These are phyloP conservation scores for Melampsora americana DNA, from an alignment of 1,284 basidiomycete species.

Conservation along the genomic window DNA sequence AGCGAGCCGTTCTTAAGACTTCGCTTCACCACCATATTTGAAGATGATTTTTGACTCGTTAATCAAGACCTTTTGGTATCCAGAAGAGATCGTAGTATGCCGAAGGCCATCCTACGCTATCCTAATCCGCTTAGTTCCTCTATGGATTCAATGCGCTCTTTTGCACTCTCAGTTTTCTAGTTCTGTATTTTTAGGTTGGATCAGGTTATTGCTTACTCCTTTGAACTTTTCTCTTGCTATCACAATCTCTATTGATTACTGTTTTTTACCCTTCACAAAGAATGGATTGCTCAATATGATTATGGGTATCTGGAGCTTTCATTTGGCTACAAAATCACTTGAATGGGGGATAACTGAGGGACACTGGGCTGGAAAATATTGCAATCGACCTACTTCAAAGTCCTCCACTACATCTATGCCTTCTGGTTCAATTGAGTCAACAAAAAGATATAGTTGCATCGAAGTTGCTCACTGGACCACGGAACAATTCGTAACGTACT, in stretches of 20 bases:
- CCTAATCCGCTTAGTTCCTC: not conserved
- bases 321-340: not conserved
- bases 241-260: constrained; percentile 11
- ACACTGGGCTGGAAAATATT: no score
- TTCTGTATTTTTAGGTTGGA: not conserved
- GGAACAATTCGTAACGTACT: no score
- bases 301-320: not conserved
- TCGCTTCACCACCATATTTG: no score
- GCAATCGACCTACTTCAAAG: no score
- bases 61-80: not conserved
- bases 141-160: not conserved
- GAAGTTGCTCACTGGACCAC: no score
- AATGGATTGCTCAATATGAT: not conserved
- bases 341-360: constrained; percentile 7
- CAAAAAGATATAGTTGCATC: no score
- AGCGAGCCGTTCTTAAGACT: no score
- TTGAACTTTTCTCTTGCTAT: not conserved
- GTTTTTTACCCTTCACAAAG: not conserved
- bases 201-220: not conserved
- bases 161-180: constrained; percentile 6
- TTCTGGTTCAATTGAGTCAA: no score
- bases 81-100: not conserved
- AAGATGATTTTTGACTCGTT: not conserved
- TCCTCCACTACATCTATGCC: no score
- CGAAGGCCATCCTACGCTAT: not conserved